phyloP scores from a whole-genome alignment of 2,329 filamentous ascomycete species.

The Fragosphaeria purpurea region DNA sequence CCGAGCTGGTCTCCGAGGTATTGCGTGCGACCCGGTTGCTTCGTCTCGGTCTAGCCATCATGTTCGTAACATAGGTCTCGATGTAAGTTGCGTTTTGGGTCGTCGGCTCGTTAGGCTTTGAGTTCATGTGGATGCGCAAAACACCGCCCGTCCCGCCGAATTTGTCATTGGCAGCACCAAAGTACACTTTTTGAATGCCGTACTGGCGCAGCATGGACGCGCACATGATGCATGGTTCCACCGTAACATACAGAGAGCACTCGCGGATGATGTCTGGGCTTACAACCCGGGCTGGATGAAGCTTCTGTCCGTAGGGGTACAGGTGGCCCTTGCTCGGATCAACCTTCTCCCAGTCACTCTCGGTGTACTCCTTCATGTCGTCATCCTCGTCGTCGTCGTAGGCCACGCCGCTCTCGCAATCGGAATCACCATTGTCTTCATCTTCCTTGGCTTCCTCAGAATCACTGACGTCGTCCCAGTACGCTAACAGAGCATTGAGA shows the following conservation, averaged over 20 bases:
- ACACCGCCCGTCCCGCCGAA: conserved; percentile 96
- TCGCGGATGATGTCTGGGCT: conserved; percentile 59
- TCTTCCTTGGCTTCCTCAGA: conserved; percentile 13
- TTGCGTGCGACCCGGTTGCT: background rate
- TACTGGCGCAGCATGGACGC: conserved; percentile 85
- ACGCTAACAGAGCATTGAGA: conserved; percentile 47
- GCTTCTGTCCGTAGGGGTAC: conserved; percentile 53
- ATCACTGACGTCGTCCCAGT: conserved; percentile 23
- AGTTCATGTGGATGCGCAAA: conserved; percentile 67
- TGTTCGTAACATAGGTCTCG: conserved; percentile 15
- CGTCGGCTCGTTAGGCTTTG: conserved; percentile 26
- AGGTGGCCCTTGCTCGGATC: conserved; percentile 45
- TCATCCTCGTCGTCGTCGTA: conserved; percentile 18
- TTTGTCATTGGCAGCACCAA: conserved; percentile 90
- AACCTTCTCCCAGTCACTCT: conserved; percentile 39
- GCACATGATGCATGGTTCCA: conserved; percentile 99
- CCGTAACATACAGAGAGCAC: conserved; percentile 82
- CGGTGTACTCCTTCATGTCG: conserved; percentile 19
- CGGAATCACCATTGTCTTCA: conserved; percentile 31
- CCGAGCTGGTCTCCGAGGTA: background rate
- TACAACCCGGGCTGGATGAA: conserved; percentile 45
- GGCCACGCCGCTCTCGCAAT: conserved; percentile 14
- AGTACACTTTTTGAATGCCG: conserved; percentile 81
- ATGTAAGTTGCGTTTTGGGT: conserved; percentile 12
- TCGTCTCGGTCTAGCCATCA: conserved; percentile 11